A percentile compares a stretch with the other conserved stretches of the same genome.
Evolutionary conservation across 345 rosid genomes (phyloP).

Genomic region (Trapa bicornis): DNA sequence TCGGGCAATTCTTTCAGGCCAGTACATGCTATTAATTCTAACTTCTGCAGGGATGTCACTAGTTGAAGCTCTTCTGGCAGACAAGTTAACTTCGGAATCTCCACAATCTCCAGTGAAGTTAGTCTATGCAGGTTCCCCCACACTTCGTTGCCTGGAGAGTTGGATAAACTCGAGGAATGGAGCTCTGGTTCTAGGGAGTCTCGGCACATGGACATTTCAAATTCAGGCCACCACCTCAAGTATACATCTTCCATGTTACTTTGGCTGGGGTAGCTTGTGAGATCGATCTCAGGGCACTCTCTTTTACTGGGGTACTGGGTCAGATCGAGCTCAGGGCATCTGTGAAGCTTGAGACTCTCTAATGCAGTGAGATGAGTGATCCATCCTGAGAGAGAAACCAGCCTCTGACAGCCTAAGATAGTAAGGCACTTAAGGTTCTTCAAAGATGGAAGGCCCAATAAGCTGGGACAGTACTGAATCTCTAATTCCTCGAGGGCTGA

Average conservation of each 20-base stretch:
- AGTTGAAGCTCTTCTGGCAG: no score
- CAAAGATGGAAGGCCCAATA: background rate
- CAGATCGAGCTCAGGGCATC: background rate
- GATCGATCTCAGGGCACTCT: background rate
- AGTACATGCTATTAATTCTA: no score
- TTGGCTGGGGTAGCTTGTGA: background rate
- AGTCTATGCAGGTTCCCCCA: background rate
- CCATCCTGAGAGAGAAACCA: background rate
- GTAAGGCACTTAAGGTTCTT: background rate
- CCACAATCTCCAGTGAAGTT: background rate
- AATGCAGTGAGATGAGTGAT: background rate
- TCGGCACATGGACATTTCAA: background rate
- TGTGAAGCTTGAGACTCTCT: background rate
- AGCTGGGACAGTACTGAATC: background rate
- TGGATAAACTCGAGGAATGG: background rate
- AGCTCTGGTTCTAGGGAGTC: background rate
- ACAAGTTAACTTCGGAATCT: no score
- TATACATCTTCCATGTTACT: background rate
- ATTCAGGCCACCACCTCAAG: background rate
- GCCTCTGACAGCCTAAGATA: background rate
- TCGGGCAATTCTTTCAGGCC: no score
- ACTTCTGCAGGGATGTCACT: no score
- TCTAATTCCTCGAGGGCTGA: background rate
- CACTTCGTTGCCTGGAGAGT: background rate
- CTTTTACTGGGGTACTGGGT: no score